Conservation (phyloP, 225 moss, liverwort and hornwort genomes). For the Pseudisothecium myosuroides region DNA sequence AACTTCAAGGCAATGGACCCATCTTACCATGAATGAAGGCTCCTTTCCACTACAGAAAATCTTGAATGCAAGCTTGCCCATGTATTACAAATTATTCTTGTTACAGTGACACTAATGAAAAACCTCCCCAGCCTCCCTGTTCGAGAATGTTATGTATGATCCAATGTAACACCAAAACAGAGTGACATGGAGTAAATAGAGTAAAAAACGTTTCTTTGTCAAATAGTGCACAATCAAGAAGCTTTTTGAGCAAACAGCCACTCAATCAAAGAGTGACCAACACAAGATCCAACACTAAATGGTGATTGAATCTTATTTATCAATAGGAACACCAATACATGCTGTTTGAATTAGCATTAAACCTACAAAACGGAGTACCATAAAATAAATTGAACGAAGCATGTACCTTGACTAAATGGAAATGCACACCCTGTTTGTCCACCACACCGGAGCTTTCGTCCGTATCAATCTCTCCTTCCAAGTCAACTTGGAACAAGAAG, state of each 20-base stretch:
- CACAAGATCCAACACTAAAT: not conserved
- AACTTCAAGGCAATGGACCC: not conserved
- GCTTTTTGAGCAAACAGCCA: not conserved
- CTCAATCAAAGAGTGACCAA: not conserved
- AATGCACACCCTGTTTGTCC: slow-evolving; percentile 49
- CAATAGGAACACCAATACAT: not conserved
- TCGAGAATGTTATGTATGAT: not conserved
- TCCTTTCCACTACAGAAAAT: not conserved
- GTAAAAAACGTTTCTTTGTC: not conserved
- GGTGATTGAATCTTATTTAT: not conserved
- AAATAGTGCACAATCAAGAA: not conserved
- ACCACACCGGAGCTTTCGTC: slow-evolving; percentile 53
- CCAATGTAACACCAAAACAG: not conserved
- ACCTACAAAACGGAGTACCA: not conserved
- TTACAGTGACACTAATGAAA: not conserved
- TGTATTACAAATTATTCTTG: not conserved
- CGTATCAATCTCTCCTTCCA: slow-evolving; percentile 56
- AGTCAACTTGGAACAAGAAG: slow-evolving; percentile 69
- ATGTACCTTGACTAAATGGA: slow-evolving; percentile 61
- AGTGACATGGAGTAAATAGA: not conserved
- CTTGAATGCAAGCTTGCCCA: not conserved
- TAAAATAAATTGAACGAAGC: not conserved
- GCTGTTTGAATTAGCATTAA: not conserved
- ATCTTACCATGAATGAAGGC: not conserved
- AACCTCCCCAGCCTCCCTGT: not conserved